Base-by-base conservation (phyloP, 164 flowering plant genomes). In the Vitis riparia region DNA sequence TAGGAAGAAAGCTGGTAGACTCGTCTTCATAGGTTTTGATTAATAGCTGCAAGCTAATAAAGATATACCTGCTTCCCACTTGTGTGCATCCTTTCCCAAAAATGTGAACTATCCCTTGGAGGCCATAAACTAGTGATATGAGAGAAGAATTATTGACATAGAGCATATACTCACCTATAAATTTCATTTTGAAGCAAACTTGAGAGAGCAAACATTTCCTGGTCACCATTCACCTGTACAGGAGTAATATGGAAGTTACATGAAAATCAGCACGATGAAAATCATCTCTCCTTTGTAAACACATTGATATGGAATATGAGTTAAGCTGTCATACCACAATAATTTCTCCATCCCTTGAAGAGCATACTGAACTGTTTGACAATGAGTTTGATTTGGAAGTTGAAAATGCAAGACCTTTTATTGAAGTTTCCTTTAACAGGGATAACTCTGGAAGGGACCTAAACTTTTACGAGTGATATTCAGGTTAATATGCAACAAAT, bases 371-470 rank as follows among this genome's bases (percentile, higher is more conserved):
- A 68, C 52, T 69, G 47, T 83, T 83, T 17, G 17, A 17, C 17
- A 17, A 17, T 17, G 17, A 17, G 17, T 17, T 17, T 55, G 73
- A 68, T 60, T 84, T 86, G 47, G 83, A 70, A n/a, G 72, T 69
- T 23, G 87, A 70, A 66, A 71, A 61, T 17, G 80, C 63, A 55
- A 94, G 79, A 62, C 94, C 95, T 81, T 88, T 86, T 8, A 92
- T 55, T 61, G 86, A 84, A 57, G 83, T 84, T 81, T 89, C 90
- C 79, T 82, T 91, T 48, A 91, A 32, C 67, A 92, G 82, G 66
- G 86, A 78, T 65, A 94, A 78, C 64, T 89, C 97, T 64, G 99
- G 97, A 70, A 94, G 80, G 65, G 96, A 92, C 86, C 98, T 94
- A 66, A 37, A 37, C 5, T 37, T 37, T 37, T 5, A 37, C 44